Percentiles rank a stretch among this genome's conserved stretches.
Evolutionary conservation across 495 filamentous ascomycete genomes (phyloP).

Genomic region (Lasiosphaeris hirsuta): DNA sequence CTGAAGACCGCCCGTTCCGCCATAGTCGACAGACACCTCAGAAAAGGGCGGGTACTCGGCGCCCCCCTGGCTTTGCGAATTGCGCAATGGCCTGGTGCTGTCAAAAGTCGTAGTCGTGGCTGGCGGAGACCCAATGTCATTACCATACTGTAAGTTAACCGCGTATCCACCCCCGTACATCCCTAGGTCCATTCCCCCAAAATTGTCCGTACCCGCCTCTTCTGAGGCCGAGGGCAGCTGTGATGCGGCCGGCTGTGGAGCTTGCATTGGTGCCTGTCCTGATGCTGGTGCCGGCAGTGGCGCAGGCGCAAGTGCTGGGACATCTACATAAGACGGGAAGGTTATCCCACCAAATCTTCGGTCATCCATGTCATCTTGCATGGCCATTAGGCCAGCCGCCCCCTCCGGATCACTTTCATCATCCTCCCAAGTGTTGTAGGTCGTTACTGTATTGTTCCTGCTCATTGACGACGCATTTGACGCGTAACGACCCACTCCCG

Average conservation of each 20-base stretch:
- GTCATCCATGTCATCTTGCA: constrained; percentile 85
- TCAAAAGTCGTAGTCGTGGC: constrained; percentile 23
- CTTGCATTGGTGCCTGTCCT: constrained; percentile 2
- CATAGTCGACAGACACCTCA: constrained; percentile 59
- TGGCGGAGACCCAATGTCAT: constrained; percentile 48
- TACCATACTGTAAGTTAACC: constrained; percentile 69
- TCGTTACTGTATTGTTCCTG: constrained; percentile 32
- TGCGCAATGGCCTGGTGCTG: constrained; percentile 33
- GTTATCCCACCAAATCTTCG: constrained; percentile 51
- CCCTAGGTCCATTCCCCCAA: constrained; percentile 66
- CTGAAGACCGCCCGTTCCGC: constrained; percentile 79
- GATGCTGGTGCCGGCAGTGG: neutral
- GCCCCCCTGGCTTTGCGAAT: constrained; percentile 33
- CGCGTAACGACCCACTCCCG: constrained; percentile 38
- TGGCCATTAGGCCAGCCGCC: constrained; percentile 75
- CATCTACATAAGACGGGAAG: constrained; percentile 26
- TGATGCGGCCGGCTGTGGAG: constrained; percentile 1
- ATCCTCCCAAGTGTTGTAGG: constrained; percentile 34
- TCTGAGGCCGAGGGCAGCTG: constrained; percentile 33
- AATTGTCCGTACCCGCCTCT: constrained; percentile 64
- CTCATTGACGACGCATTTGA: constrained; percentile 50
- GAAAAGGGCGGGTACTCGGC: constrained; percentile 39
- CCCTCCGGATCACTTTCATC: constrained; percentile 90
- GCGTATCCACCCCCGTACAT: constrained; percentile 73
- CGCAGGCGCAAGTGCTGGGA: constrained; percentile 1